Evolutionary conservation across 208 protist genomes (phyloP).

Genomic region (Acanthamoeba lugdunensis): DNA sequence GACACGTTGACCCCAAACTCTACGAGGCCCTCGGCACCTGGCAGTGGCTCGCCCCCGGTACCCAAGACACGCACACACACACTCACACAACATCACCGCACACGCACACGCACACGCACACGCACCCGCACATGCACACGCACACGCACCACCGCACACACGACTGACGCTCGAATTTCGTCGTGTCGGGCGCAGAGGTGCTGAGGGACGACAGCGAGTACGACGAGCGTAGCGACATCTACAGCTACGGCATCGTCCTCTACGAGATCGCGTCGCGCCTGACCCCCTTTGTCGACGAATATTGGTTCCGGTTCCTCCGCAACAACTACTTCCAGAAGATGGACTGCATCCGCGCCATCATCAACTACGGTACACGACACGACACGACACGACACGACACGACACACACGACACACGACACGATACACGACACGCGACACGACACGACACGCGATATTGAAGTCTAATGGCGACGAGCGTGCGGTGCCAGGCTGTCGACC

Average conservation of each 20-base stretch:
- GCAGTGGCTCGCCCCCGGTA: slow-evolving; percentile 80
- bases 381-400: not conserved
- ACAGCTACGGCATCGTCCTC: slow-evolving; percentile 63
- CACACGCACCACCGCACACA: too few species aligned
- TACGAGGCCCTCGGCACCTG: slow-evolving; percentile 61
- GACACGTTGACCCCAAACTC: slow-evolving; percentile 63
- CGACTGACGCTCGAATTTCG: not conserved
- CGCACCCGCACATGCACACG: too few species aligned
- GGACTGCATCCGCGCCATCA: slow-evolving; percentile 67
- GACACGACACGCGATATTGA: too few species aligned
- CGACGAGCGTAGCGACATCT: slow-evolving; percentile 45
- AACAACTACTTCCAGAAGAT: slow-evolving; percentile 71
- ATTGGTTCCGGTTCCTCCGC: slow-evolving; percentile 49
- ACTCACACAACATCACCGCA: too few species aligned
- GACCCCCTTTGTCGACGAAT: slow-evolving; percentile 54
- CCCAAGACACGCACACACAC: slow-evolving; percentile 49
- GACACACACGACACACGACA: too few species aligned
- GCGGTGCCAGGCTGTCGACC: slow-evolving; percentile 4
- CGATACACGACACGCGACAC: too few species aligned
- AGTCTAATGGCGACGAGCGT: too few species aligned
- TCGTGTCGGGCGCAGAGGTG: slow-evolving; percentile 25
- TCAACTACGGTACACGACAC: not conserved
- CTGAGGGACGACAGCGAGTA: slow-evolving; percentile 47
- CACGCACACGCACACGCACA: slow-evolving; percentile 14
- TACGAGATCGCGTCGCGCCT: slow-evolving; percentile 62